Evolutionary conservation across 495 filamentous ascomycete species (phyloP), one percentile per base, ranked within the genome.

Genomic region (Cenococcum geophilum): DNA sequence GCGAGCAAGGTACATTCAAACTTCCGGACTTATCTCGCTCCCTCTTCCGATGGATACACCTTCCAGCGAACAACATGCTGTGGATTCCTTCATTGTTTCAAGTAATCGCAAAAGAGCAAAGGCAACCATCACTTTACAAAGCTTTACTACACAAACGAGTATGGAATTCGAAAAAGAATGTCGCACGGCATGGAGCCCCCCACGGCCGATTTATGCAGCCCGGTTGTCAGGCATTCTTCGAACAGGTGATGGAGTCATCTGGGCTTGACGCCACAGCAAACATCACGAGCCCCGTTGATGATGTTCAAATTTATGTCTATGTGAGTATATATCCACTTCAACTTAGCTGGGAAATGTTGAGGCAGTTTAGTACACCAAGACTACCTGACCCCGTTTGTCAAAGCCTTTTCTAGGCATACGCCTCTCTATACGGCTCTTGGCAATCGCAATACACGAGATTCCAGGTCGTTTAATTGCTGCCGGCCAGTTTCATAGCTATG

Each of bases 41-140:
- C 10, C 58, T 16, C 8, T 87, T 86, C 59, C 74, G 84, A 20
- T 87, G 84, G 84, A 85, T 87, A 57, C 83, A 87, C 74, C 71
- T 87, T 0, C 84, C 84, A 5, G 82, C 83, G 0, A 85, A 82
- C 57, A 80, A 80, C 55, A 77, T 82, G 74, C 72, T 74, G 18
- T 80, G 77, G 79, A 78, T 84, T 4, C 79, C 86, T 69, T 52
- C 50, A 36, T 9, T 60, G 1, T 60, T 60, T 34, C 58, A 34
- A 16, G 45, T 47, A 6, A 47, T 60, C 1, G 58, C 50, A 36
- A 53, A 49, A 34, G 58, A 60, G 12, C 58, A 47, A 25, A 47
- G 52, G 27, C 35, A n/a, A 10, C 32, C 14, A 10, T 6, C 16
- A 53, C 52, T 60, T 21, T 22, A 35, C 4, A 25, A 60, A 42